Evolutionary conservation across 1,139 yeast species (phyloP).

Genomic region (Geotrichum aggregatum): DNA sequence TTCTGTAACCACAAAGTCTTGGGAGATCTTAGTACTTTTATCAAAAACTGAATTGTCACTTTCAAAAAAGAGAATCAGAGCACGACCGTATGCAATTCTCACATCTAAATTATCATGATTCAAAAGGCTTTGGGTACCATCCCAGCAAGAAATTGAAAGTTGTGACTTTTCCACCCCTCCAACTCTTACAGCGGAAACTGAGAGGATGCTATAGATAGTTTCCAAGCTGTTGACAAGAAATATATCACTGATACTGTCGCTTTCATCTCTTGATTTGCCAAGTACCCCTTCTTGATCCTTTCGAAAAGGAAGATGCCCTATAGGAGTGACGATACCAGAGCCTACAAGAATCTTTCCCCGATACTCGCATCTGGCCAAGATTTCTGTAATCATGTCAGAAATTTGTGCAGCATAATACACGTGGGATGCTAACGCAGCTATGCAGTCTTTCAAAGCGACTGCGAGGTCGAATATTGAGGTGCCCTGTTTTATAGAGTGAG

Average conservation of each 20-base stretch:
- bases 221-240: slow-evolving; percentile 9
- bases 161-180: slow-evolving; percentile 8
- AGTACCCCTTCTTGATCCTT: neutral
- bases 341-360: neutral
- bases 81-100: slow-evolving; percentile 29
- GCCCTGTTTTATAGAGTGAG: slow-evolving; percentile 4
- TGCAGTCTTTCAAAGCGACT: slow-evolving; percentile 39
- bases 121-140: slow-evolving; percentile 35
- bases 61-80: slow-evolving; percentile 29
- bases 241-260: neutral
- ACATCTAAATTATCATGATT: slow-evolving; percentile 29
- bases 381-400: slow-evolving; percentile 64
- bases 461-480: slow-evolving; percentile 24
- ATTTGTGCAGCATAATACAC: slow-evolving; percentile 75
- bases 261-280: neutral
- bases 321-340: slow-evolving; percentile 2
- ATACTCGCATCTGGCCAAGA: slow-evolving; percentile 25
- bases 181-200: neutral
- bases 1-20: neutral
- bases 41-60: slow-evolving; percentile 13
- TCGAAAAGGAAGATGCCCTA: neutral
- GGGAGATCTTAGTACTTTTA: neutral
- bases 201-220: slow-evolving; percentile 8
- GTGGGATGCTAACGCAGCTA: slow-evolving; percentile 64
- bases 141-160: slow-evolving; percentile 33